These are phyloP conservation scores for Pleurotus pulmonarius DNA, from an alignment of 768 basidiomycete genomes.

Conservation along the genomic window DNA sequence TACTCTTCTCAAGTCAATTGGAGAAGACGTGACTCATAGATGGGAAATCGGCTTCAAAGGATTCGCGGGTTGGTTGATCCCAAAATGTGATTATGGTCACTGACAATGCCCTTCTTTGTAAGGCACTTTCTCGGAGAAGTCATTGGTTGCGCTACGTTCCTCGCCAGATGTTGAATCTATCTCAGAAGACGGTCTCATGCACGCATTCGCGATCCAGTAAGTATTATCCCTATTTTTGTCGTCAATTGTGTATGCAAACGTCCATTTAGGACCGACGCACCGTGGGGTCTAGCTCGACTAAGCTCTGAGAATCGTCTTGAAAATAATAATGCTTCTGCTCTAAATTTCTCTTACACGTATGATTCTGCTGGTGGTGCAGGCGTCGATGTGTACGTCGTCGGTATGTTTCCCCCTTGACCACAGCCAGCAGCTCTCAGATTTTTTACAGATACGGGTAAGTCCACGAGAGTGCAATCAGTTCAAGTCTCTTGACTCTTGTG, in stretches of 20 bases:
- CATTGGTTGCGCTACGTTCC: conserved; percentile 17
- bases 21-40: conserved; percentile 12
- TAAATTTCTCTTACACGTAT: conserved; percentile 25
- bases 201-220: too few relatives aligned
- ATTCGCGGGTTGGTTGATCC: conserved; percentile 21
- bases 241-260: not conserved
- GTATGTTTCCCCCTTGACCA: too few relatives aligned
- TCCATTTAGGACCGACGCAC: conserved; percentile 21
- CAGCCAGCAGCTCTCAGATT: too few relatives aligned
- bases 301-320: conserved; percentile 15
- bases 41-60: conserved; percentile 25
- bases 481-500: too few relatives aligned
- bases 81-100: not conserved
- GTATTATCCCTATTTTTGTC: not conserved
- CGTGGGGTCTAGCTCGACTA: conserved; percentile 28
- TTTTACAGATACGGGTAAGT: too few relatives aligned
- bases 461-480: too few relatives aligned
- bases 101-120: not conserved
- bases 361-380: conserved; percentile 27
- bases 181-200: conserved; percentile 23
- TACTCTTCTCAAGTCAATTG: conserved; percentile 12
- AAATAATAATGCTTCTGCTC: conserved; percentile 9
- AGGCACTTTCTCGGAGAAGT: conserved; percentile 15
- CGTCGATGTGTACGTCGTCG: conserved; percentile 34
- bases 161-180: conserved; percentile 20